A percentile compares a stretch with the other conserved stretches of the same genome.
Conservation (phyloP, 306 rosid species). For the Canavalia gladiata region DNA sequence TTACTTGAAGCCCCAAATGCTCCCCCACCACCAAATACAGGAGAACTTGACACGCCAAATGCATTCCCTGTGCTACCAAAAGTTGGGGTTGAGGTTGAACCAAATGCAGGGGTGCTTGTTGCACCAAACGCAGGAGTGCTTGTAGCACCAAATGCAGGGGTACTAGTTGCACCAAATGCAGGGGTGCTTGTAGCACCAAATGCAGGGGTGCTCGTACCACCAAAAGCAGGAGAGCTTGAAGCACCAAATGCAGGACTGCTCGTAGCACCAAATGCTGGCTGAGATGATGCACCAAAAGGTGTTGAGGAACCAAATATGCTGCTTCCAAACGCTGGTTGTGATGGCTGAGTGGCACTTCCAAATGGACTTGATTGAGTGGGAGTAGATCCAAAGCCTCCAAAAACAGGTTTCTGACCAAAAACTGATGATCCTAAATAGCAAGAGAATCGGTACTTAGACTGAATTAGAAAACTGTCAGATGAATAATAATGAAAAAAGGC, state of each 20-base stretch:
- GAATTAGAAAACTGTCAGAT: conserved; percentile 30
- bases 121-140: conserved; percentile 65
- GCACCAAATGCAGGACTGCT: conserved; percentile 59
- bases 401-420: conserved; percentile 89
- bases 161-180: conserved; percentile 60
- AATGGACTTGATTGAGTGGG: conserved; percentile 82
- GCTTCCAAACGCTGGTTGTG: conserved; percentile 93
- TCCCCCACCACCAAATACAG: conserved; percentile 77
- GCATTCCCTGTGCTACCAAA: conserved; percentile 75
- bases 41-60: conserved; percentile 68
- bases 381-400: conserved; percentile 85
- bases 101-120: conserved; percentile 58
- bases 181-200: conserved; percentile 60
- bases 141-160: conserved; percentile 56
- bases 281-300: conserved; percentile 79
- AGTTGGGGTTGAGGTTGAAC: conserved; percentile 71
- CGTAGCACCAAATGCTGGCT: conserved; percentile 66
- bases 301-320: conserved; percentile 84
- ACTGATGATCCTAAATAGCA: conserved; percentile 65
- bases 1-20: conserved; percentile 80
- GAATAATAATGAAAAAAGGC: neutral
- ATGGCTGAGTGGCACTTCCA: conserved; percentile 73
- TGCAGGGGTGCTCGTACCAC: conserved; percentile 52
- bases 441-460: conserved; percentile 43
- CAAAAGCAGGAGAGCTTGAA: conserved; percentile 57